phyloP scores from a whole-genome alignment of 208 protist genomes.

The Zelonia costaricensis region DNA sequence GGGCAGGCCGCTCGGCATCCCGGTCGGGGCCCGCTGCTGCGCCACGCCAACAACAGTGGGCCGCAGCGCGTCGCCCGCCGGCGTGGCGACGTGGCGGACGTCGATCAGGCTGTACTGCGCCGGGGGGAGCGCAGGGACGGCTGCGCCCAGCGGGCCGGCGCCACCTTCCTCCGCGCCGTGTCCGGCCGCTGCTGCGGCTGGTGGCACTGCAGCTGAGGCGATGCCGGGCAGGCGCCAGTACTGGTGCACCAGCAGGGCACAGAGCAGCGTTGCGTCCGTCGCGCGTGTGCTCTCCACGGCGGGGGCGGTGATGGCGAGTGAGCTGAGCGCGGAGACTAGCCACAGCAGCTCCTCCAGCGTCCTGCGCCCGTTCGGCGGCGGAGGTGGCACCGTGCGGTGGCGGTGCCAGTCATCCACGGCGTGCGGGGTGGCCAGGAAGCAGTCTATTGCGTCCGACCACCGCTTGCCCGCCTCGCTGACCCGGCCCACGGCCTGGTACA shows the following conservation, averaged over 20 bases:
- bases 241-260: constrained; percentile 46
- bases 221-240: constrained; percentile 28
- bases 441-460: constrained; percentile 75
- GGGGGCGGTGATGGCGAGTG: constrained; percentile 69
- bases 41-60: background rate
- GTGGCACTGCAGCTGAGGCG: background rate
- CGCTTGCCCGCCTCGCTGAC: constrained; percentile 52
- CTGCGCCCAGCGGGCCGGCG: constrained; percentile 25
- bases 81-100: background rate
- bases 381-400: constrained; percentile 12
- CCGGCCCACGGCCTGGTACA: constrained; percentile 43
- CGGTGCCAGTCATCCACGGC: constrained; percentile 53
- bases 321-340: constrained; percentile 41
- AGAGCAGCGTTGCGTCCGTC: constrained; percentile 53
- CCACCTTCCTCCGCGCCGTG: background rate
- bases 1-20: constrained; percentile 29
- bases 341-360: constrained; percentile 17
- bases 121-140: constrained; percentile 9
- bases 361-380: constrained; percentile 8
- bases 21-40: constrained; percentile 6
- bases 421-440: constrained; percentile 58
- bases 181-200: background rate
- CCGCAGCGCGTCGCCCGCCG: background rate
- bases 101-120: constrained; percentile 22
- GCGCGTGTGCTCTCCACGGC: constrained; percentile 50